These are phyloP conservation scores for Brasilioporus rufonigricans DNA, from an alignment of 768 basidiomycete species.

Conservation along the genomic window DNA sequence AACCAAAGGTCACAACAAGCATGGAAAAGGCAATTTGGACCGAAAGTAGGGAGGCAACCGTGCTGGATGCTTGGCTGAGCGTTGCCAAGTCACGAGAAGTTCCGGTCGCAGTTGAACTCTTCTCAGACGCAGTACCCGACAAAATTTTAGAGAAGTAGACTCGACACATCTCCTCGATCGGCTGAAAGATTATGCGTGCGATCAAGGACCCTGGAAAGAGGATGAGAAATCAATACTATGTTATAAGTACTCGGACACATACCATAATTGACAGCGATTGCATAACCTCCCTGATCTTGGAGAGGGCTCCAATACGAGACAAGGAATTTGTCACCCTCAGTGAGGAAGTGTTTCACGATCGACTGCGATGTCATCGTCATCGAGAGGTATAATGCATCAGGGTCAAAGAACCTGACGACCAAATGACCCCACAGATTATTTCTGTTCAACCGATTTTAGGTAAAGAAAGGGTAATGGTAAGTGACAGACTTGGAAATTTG, in stretches of 20 bases:
- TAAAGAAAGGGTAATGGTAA: not conserved
- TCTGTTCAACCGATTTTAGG: constrained; percentile 1
- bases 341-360: constrained; percentile 89
- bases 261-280: constrained; percentile 96
- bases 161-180: constrained; percentile 89
- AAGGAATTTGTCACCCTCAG: constrained; percentile 92
- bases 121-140: constrained; percentile 26
- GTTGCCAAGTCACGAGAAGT: not conserved
- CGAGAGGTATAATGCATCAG: constrained; percentile 57
- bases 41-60: constrained; percentile 60
- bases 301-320: constrained; percentile 82
- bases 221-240: not conserved
- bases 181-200: constrained; percentile 91
- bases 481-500: constrained; percentile 17
- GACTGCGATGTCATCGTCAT: constrained; percentile 87
- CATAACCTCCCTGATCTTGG: constrained; percentile 91
- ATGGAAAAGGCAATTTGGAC: constrained; percentile 65
- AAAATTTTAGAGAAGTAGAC: constrained; percentile 80
- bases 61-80: constrained; percentile 44
- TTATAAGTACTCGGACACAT: constrained; percentile 16
- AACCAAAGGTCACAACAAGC: constrained; percentile 71
- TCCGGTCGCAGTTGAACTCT: not conserved
- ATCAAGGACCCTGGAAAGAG: constrained; percentile 73
- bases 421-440: constrained; percentile 1
- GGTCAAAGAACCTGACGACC: constrained; percentile 40